Evolutionary conservation across 192 early-diverging fungal genomes (phyloP), one percentile per base, ranked within the genome.

Genomic region (Linnemannia schmuckeri): DNA sequence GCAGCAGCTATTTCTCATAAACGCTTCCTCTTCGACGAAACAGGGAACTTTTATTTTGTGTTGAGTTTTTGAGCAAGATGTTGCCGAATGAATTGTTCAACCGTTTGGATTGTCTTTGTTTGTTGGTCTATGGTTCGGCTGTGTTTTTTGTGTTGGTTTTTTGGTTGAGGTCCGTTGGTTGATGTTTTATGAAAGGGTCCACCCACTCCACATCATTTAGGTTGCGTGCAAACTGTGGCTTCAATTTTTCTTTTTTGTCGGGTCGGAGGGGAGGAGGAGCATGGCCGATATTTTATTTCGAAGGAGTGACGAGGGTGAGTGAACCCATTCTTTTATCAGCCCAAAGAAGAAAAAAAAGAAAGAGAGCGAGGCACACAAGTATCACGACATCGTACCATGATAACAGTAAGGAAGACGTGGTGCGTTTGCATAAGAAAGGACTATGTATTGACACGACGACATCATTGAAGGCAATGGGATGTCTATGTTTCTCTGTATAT

Each of bases 361-460:
- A 49, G 63, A 81, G 68, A 40, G 49, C 54, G 72, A 76, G 66
- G 44, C 12, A 76, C 35, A 71, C 10, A 52, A 22, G 15, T 52
- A 52, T 52, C 49, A 17, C 18, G 49, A 5, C 18, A 52, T 52
- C 18, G 17, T 52, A 52, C 4, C 17, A 22, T 52, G 17, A 52
- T 17, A 18, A 30, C 20, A 41, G 47, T 18, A 24, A 17, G 52
- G 24, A 71, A 41, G 30, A 54, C 24, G 37, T 18, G 71, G 24
- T 44, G 20, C 3, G 27, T 24, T n/a, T 9, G 47, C 44, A 63
- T 24, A 46, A 49, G 68, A 38, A 35, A 63, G 52, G 7, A 38
- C 44, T 30, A 72, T 41, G 70, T 5, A 35, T 54, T 20, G 33
- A 52, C 20, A 47, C 0, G 30, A 40, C 17, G 55, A 41, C 6